Conservation (phyloP, 306 rosid species). For the Cajanus cajan region DNA sequence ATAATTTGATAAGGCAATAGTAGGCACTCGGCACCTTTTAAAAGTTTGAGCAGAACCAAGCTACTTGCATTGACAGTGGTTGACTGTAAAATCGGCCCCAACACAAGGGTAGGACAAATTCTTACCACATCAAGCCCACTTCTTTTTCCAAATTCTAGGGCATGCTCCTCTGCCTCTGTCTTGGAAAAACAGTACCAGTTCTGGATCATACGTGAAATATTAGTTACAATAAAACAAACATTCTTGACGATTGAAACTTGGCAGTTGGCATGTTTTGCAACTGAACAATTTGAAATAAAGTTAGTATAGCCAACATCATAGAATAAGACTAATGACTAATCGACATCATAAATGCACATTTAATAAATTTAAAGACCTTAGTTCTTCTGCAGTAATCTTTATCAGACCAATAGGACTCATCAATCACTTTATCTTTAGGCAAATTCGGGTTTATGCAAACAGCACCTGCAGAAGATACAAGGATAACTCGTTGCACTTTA, state of each 20-base stretch:
- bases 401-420: constrained; percentile 54
- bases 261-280: neutral
- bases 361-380: constrained; percentile 21
- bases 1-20: neutral
- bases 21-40: constrained; percentile 58
- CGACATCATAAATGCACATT: neutral
- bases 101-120: constrained; percentile 51
- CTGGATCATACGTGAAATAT: constrained; percentile 36
- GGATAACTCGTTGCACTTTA: constrained; percentile 41
- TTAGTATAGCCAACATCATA: neutral
- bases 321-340: neutral
- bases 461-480: constrained; percentile 38
- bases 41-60: constrained; percentile 47
- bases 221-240: neutral
- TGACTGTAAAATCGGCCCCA: constrained; percentile 67
- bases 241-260: neutral
- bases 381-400: constrained; percentile 42
- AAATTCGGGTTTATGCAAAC: constrained; percentile 12
- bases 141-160: constrained; percentile 50
- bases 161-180: constrained; percentile 76
- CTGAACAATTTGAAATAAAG: neutral
- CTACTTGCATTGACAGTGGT: constrained; percentile 56
- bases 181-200: constrained; percentile 77
- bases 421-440: constrained; percentile 32
- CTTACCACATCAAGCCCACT: constrained; percentile 54